Percentiles rank a stretch among this genome's conserved stretches.
These are phyloP conservation scores for Mucor velutinosus DNA, from an alignment of 371 early-diverging fungal genomes.

Conservation along the genomic window DNA sequence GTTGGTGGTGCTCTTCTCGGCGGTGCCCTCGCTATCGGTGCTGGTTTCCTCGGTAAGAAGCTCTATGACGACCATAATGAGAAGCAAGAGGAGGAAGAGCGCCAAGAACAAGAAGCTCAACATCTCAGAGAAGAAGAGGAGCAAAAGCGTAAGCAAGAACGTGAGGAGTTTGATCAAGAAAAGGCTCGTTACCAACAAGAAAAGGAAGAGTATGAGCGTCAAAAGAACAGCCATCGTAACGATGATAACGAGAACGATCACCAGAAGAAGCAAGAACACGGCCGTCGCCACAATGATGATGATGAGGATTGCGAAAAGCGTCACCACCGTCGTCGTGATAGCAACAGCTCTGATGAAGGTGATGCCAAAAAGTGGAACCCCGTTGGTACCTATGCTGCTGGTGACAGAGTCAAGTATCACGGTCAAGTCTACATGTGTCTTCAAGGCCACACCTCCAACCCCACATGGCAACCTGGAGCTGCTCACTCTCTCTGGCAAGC, in stretches of 20 bases:
- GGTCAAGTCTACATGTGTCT: constrained; percentile 54
- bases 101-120: constrained; percentile 31
- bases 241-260: constrained; percentile 12
- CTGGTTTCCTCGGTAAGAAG: constrained; percentile 56
- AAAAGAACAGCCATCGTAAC: constrained; percentile 16
- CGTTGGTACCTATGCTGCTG: constrained; percentile 56
- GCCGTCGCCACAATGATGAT: constrained; percentile 12
- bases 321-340: constrained; percentile 10
- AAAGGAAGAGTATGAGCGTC: constrained; percentile 22
- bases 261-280: not conserved
- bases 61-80: constrained; percentile 41
- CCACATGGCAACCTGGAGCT: constrained; percentile 55
- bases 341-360: constrained; percentile 10
- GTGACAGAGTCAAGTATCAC: constrained; percentile 58
- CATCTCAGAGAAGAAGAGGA: constrained; percentile 31
- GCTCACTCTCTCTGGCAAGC: constrained; percentile 62
- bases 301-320: not conserved
- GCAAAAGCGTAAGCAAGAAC: constrained; percentile 19
- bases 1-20: constrained; percentile 50
- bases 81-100: constrained; percentile 37
- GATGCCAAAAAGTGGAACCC: constrained; percentile 54
- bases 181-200: constrained; percentile 21
- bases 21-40: constrained; percentile 53
- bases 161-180: constrained; percentile 32
- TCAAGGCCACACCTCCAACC: constrained; percentile 59